Percentiles rank a stretch among this genome's conserved stretches.
These are phyloP conservation scores for Tuber magnatum DNA, from an alignment of 495 filamentous ascomycete species.

Conservation along the genomic window DNA sequence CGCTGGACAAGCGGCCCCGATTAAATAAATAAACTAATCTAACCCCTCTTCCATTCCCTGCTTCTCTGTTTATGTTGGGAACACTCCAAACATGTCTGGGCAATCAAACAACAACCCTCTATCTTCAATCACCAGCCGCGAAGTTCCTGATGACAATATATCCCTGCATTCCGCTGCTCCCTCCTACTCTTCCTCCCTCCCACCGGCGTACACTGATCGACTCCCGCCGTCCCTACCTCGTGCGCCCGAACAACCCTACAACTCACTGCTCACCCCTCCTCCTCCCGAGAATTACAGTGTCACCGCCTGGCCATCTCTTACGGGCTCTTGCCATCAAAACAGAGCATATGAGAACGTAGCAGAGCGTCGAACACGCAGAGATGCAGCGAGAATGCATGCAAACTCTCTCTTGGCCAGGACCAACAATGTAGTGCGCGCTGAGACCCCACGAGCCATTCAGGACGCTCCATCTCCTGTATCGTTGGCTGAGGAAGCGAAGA, in stretches of 20 bases:
- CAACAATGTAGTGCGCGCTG: background rate
- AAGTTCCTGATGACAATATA: conserved; percentile 18
- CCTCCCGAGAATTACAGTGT: conserved; percentile 20
- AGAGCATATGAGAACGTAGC: conserved; percentile 37
- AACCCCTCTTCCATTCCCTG: background rate
- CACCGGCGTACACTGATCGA: conserved; percentile 20
- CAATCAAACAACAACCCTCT: conserved; percentile 10
- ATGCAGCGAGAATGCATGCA: conserved; percentile 43
- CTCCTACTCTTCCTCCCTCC: conserved; percentile 33
- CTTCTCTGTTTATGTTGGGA: background rate
- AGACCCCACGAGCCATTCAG: background rate
- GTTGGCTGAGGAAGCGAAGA: conserved; percentile 22
- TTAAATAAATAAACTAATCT: background rate
- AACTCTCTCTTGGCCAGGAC: conserved; percentile 13
- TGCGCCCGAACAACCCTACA: conserved; percentile 17
- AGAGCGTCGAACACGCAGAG: conserved; percentile 23
- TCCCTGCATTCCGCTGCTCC: conserved; percentile 34
- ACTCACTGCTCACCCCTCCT: conserved; percentile 23
- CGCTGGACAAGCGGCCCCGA: background rate
- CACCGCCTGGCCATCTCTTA: conserved; percentile 30
- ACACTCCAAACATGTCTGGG: background rate
- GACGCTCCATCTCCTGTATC: background rate
- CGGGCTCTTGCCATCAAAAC: conserved; percentile 26
- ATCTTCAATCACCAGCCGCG: conserved; percentile 5
- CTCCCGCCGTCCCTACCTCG: background rate